Percentiles rank a stretch among this genome's conserved stretches.
These are phyloP conservation scores for Candida tammaniensis DNA, from an alignment of 805 yeast genomes.

Conservation along the genomic window DNA sequence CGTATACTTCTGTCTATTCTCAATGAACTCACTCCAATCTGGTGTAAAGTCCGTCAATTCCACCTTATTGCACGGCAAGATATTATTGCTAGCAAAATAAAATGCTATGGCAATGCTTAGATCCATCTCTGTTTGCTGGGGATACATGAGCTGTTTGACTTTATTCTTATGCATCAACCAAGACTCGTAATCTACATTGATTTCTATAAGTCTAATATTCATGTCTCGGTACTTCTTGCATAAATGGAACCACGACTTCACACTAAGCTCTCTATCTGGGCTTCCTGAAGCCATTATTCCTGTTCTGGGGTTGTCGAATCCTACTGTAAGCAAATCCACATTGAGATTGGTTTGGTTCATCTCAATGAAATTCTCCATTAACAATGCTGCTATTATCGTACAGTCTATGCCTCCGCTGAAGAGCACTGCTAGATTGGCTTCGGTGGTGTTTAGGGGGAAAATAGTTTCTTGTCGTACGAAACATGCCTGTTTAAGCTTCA, in stretches of 20 bases:
- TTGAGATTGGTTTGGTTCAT: slow-evolving; percentile 6
- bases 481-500: slow-evolving; percentile 32
- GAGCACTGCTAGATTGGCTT: slow-evolving; percentile 43
- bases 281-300: slow-evolving; percentile 57
- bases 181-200: slow-evolving; percentile 69
- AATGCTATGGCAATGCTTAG: slow-evolving; percentile 93
- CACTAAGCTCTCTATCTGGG: slow-evolving; percentile 81
- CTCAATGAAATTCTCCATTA: slow-evolving; percentile 21
- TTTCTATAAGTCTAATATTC: slow-evolving; percentile 55
- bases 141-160: slow-evolving; percentile 71
- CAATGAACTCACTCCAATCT: slow-evolving; percentile 18
- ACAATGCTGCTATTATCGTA: slow-evolving; percentile 66
- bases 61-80: slow-evolving; percentile 8
- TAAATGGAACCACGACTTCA: slow-evolving; percentile 57
- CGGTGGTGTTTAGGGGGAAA: slow-evolving; percentile 47
- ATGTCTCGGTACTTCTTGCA: slow-evolving; percentile 36
- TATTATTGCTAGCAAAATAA: slow-evolving; percentile 77
- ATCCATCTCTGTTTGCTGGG: slow-evolving; percentile 92
- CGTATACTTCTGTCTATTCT: slow-evolving; percentile 8
- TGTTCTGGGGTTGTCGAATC: slow-evolving; percentile 86
- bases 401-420: slow-evolving; percentile 98
- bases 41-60: slow-evolving; percentile 13
- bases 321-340: slow-evolving; percentile 88
- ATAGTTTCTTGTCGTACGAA: slow-evolving; percentile 55
- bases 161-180: slow-evolving; percentile 49